Base-by-base conservation (phyloP, 495 filamentous ascomycete species). In the Trichocladium uniseriatum region DNA sequence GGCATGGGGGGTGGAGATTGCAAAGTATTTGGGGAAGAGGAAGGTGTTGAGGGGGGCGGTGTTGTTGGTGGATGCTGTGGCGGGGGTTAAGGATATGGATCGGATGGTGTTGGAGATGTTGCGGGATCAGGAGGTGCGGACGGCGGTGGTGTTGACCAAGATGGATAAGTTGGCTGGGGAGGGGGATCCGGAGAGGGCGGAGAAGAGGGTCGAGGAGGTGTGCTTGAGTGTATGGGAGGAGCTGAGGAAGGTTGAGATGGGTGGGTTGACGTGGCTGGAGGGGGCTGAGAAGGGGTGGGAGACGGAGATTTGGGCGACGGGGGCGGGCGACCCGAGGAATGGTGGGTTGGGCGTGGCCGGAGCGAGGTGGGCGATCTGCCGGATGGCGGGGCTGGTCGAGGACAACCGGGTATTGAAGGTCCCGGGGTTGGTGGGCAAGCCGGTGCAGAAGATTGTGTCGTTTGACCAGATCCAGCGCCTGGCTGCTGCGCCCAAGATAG, bases 1-100 rank as follows among this genome's bases (percentile, higher is more conserved):
- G 35, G 83, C 82, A 54, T 96, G 91, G 91, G 92, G 92, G 2
- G 66, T 68, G 52, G 83, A 96, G 67, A 89, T 94, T 53, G 74
- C 86, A 66, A 88, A 94, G 65, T 96, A 94, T 71, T 60, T 96
- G 22, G 67, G 70, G 29, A 71, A 75, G 38, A 73, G 90, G 48
- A 80, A 73, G 56, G 80, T 89, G 79, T 78, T 96, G 29, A 78
- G 80, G 40, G 77, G 87, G n/a, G 83, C 81, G 2, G 91, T 94
- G 53, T 58, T 98, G 38, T 75, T 98, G 22, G 74, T 98, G 5
- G 89, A 95, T 65, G 76, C 84, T 14, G 67, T 77, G 32, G 83
- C 89, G 48, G 89, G 89, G n/a, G 61, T 94, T 6, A 96, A 95
- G 61, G 57, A 69, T 15, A 77, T 68, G 3, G 92, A 98, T 64